Evolutionary conservation across 1,284 basidiomycete genomes (phyloP).

Genomic region (Ganoderma multipileum): DNA sequence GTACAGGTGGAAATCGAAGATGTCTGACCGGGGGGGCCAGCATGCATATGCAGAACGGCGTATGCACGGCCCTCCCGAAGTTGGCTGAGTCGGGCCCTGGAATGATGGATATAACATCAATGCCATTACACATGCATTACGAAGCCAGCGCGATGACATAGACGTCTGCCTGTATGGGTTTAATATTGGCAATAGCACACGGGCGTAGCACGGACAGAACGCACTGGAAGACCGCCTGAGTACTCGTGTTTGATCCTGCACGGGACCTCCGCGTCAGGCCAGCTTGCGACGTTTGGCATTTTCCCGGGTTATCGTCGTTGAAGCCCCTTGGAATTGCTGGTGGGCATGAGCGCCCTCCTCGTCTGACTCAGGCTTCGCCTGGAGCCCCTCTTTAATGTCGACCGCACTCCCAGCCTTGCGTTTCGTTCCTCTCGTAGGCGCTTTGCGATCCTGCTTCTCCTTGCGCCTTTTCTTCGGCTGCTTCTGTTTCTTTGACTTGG

Average conservation of each 20-base stretch:
- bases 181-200: not conserved
- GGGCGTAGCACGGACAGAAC: not conserved
- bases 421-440: not conserved
- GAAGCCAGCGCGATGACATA: not conserved
- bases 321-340: not conserved
- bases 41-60: not conserved
- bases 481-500: not conserved
- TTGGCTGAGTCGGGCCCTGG: not conserved
- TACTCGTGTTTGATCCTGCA: not conserved
- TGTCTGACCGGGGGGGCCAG: not conserved
- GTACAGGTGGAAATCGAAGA: not conserved
- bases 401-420: not conserved
- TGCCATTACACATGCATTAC: not conserved
- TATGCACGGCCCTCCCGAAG: not conserved
- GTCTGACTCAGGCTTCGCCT: not conserved
- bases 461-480: not conserved
- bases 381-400: not conserved
- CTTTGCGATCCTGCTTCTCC: not conserved
- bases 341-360: not conserved
- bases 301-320: not conserved
- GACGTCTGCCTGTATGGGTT: too few species aligned
- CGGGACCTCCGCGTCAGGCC: not conserved
- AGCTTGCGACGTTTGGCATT: not conserved
- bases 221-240: not conserved
- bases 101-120: not conserved